A percentile compares a stretch with the other conserved stretches of the same genome.
These are phyloP conservation scores for Asterophora parasitica DNA, from an alignment of 768 basidiomycete species.

Conservation along the genomic window DNA sequence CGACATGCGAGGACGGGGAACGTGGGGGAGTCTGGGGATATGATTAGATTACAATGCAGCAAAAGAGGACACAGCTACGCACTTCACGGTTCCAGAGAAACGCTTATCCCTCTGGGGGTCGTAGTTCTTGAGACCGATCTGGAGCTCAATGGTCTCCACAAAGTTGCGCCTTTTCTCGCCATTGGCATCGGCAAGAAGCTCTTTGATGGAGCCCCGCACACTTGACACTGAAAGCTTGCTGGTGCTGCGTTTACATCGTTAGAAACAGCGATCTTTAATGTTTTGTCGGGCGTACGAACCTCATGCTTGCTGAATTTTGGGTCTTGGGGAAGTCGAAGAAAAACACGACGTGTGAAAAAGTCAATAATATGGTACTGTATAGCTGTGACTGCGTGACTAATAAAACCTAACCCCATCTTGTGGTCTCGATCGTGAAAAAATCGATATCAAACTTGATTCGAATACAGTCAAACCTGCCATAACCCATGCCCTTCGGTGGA, in stretches of 20 bases:
- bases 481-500: neutral
- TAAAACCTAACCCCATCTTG: constrained; percentile 17
- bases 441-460: too few species aligned
- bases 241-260: constrained; percentile 23
- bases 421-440: constrained; percentile 15
- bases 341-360: constrained; percentile 11
- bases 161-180: constrained; percentile 93
- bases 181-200: constrained; percentile 76
- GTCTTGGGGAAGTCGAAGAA: constrained; percentile 19
- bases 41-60: neutral
- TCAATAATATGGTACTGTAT: constrained; percentile 22
- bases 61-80: constrained; percentile 15
- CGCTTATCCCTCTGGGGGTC: constrained; percentile 99
- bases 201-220: constrained; percentile 98
- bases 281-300: constrained; percentile 13
- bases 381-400: constrained; percentile 22
- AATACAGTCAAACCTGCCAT: too few species aligned
- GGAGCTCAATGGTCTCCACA: constrained; percentile 93
- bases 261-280: neutral
- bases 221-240: constrained; percentile 96
- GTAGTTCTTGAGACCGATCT: constrained; percentile 98
- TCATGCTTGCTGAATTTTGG: constrained; percentile 19
- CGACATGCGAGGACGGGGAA: constrained; percentile 98
- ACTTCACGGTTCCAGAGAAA: constrained; percentile 99
- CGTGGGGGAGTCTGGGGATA: constrained; percentile 75